Conservation (phyloP, 805 yeast species). For the Candida orba region DNA sequence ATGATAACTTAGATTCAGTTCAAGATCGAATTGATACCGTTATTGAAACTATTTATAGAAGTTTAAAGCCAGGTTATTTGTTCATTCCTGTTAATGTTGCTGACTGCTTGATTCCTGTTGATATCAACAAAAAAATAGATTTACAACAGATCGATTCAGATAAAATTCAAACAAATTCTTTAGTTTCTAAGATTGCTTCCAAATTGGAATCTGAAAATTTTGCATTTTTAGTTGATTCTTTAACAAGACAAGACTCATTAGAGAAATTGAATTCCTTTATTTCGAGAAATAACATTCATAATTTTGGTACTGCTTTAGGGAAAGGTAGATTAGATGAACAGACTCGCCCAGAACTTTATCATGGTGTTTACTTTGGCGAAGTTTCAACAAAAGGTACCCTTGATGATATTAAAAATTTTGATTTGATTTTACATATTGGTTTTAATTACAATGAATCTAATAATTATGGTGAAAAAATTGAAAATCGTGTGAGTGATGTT, state of each 20-base stretch:
- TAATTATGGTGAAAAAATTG: conserved; percentile 11
- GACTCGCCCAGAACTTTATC: conserved; percentile 38
- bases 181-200: conserved; percentile 39
- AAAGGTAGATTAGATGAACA: conserved; percentile 31
- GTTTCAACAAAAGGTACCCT: conserved; percentile 40
- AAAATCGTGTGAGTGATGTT: conserved; percentile 13
- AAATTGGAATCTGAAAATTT: conserved; percentile 48
- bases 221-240: conserved; percentile 66
- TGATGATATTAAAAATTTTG: conserved; percentile 41
- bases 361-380: conserved; percentile 66
- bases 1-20: conserved; percentile 38
- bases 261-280: conserved; percentile 40
- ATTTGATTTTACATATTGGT: conserved; percentile 65
- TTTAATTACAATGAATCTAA: conserved; percentile 56
- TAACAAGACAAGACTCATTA: conserved; percentile 37
- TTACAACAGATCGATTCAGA: conserved; percentile 19
- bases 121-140: conserved; percentile 18
- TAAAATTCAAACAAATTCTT: conserved; percentile 23
- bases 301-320: conserved; percentile 11
- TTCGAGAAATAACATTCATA: conserved; percentile 20
- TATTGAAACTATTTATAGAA: conserved; percentile 38
- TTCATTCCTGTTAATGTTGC: conserved; percentile 61
- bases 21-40: conserved; percentile 58
- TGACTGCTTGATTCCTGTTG: conserved; percentile 28
- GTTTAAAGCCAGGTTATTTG: conserved; percentile 64